phyloP scores from a whole-genome alignment of 148 eudicot species.

The Chenopodium formosanum region DNA sequence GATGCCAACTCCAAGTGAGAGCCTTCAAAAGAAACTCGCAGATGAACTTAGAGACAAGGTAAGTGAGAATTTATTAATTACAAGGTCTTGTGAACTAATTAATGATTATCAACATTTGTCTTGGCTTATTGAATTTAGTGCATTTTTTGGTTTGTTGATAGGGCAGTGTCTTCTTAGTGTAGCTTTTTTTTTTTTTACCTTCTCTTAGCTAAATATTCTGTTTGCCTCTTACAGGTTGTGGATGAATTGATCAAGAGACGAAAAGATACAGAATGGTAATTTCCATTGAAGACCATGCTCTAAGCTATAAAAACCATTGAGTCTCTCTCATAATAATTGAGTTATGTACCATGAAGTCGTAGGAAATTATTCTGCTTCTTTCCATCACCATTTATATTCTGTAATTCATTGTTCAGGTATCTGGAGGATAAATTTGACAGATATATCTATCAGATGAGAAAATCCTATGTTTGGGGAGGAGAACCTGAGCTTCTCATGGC shows the following conservation, averaged over 20 bases:
- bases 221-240: conserved; percentile 53
- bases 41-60: conserved; percentile 74
- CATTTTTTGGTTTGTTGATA: neutral
- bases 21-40: conserved; percentile 62
- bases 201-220: neutral
- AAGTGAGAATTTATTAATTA: neutral
- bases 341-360: neutral
- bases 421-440: conserved; percentile 75
- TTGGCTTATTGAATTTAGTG: neutral
- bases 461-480: conserved; percentile 82
- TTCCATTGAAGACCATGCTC: neutral
- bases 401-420: conserved; percentile 47
- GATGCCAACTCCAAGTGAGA: conserved; percentile 61
- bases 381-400: conserved; percentile 4
- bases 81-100: neutral
- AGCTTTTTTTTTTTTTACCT: neutral
- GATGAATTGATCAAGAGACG: conserved; percentile 82
- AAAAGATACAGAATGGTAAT: conserved; percentile 74
- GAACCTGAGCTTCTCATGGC: conserved; percentile 95
- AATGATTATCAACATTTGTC: neutral
- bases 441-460: conserved; percentile 64
- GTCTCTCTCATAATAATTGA: neutral
- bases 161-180: neutral
- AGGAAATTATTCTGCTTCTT: neutral
- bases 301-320: neutral